These are phyloP conservation scores for Cercospora zeina DNA, from an alignment of 2,329 filamentous ascomycete genomes.

Conservation along the genomic window DNA sequence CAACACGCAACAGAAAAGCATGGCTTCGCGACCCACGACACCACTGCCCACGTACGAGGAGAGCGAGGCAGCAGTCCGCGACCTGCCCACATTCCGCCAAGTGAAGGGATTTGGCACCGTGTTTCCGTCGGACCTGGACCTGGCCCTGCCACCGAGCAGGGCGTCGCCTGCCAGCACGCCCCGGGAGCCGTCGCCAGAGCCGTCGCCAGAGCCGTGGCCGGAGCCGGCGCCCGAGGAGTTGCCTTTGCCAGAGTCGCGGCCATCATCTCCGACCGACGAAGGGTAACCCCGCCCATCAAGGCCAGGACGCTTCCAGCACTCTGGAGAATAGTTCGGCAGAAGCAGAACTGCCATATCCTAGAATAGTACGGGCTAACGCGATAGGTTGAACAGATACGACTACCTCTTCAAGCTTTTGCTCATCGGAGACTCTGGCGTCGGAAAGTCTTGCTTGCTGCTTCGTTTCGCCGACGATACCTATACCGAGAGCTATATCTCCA, in stretches of 20 bases:
- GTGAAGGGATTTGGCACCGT: constrained; percentile 4
- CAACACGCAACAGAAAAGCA: background rate
- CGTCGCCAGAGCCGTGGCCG: background rate
- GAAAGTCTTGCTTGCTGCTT: constrained; percentile 97
- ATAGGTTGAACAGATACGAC: constrained; percentile 75
- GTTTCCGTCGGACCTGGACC: constrained; percentile 1
- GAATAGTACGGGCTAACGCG: background rate
- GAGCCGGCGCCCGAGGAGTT: background rate
- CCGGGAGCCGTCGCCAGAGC: background rate
- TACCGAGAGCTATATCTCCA: constrained; percentile 99
- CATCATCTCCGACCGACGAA: background rate
- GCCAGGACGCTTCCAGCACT: background rate
- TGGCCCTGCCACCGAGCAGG: constrained; percentile 1
- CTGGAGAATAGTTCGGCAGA: background rate
- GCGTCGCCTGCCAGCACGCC: background rate
- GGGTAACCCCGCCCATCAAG: background rate
- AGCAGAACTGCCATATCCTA: background rate
- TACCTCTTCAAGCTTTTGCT: constrained; percentile 99
- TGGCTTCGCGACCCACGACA: background rate
- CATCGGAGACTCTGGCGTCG: constrained; percentile 99
- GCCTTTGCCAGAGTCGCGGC: background rate
- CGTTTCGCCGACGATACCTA: constrained; percentile 99
- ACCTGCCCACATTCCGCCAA: constrained; percentile 3
- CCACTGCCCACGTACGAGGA: constrained; percentile 9
- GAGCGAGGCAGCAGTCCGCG: background rate